Evolutionary conservation across 202 grass and related monocot genomes (phyloP).

Genomic region (Zizania palustris): DNA sequence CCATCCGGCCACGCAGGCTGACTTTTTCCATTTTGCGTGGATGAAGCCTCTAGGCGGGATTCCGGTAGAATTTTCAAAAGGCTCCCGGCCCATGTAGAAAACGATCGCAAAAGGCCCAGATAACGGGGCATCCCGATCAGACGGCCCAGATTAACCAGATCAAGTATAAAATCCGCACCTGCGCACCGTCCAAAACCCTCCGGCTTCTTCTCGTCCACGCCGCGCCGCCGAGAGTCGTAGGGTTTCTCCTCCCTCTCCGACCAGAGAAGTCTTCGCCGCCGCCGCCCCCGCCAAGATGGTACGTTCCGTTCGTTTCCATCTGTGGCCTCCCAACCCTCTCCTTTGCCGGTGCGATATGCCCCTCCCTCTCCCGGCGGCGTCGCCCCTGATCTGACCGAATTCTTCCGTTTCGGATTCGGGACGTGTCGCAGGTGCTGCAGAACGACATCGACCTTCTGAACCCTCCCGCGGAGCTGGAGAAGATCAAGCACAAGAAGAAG

Average conservation of each 20-base stretch:
- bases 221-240: constrained; percentile 16
- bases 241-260: background rate
- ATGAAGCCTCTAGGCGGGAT: too few relatives aligned
- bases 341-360: background rate
- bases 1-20: too few relatives aligned
- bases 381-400: background rate
- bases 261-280: background rate
- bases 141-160: constrained; percentile 16
- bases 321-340: background rate
- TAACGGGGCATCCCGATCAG: background rate
- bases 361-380: background rate
- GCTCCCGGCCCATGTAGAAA: background rate
- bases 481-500: constrained; percentile 80
- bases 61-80: too few relatives aligned
- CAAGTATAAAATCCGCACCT: background rate
- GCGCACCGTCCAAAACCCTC: background rate
- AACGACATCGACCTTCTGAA: constrained; percentile 84
- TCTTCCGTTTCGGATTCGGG: background rate
- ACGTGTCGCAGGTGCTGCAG: constrained; percentile 50
- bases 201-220: constrained; percentile 10
- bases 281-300: constrained; percentile 41
- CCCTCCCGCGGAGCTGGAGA: constrained; percentile 69
- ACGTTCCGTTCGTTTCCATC: background rate
- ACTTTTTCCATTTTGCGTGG: too few relatives aligned
- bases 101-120: background rate